Evolutionary conservation across 176 grass and related monocot species (phyloP), one percentile per base, ranked within the genome.

Genomic region (Oryza rufipogon): DNA sequence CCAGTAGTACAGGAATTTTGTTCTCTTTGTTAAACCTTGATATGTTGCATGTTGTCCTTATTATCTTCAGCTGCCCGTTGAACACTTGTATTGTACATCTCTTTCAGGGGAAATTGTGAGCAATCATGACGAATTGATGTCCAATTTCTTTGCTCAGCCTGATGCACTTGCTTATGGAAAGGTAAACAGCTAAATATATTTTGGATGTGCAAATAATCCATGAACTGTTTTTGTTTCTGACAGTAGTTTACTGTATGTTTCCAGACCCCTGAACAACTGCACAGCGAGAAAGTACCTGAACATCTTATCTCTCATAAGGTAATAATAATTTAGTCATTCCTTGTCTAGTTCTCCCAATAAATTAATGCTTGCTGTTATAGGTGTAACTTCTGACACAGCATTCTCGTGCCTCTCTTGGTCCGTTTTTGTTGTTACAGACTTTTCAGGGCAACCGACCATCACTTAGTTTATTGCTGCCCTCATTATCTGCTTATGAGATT

Each of bases 101-200:
- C 19, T 82, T 71, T 66, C 77, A 99, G 93, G 91, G 60, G 93
- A 99, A 85, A 84, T 86, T 86, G 96, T 99, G 25, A 99, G 87
- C 68, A 99, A 99, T 83, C 93, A 99, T 92, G 91, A 99, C 70
- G 93, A 99, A 52, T 76, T 99, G 47, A 99, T 96, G 96, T 99
- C 96, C 54, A 96, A 99, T 85, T 99, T 99, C 90, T 96, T 99
- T 84, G 96, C 91, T 78, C 96, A 99, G 77, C 93, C 96, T 89
- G 96, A 99, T 89, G 96, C 96, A 38, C 96, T 96, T 96, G 93
- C 96, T 73, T 99, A 99, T 82, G 91, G 96, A 84, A 99, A 99
- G 90, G 96, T 99, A 69, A 70, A 66, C 78, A 68, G 36, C 74
- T 86, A 65, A 32, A 73, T 67, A 60, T 52, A 74, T 86, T 81